Evolutionary conservation across 306 rosid species (phyloP).

Genomic region (Citrullus mucosospermus): DNA sequence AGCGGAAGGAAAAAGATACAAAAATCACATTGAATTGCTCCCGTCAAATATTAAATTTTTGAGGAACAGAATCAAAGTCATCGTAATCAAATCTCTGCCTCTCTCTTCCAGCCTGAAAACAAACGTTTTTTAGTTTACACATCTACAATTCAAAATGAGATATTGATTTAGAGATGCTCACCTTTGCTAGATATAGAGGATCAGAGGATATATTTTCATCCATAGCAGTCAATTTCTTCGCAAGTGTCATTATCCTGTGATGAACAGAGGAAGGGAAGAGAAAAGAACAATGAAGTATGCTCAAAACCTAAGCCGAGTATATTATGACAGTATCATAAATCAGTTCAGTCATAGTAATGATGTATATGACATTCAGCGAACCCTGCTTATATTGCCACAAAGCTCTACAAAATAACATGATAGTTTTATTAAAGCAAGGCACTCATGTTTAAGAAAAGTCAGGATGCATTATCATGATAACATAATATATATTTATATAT

Average conservation of each 20-base stretch:
- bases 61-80: constrained; percentile 61
- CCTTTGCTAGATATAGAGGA: constrained; percentile 61
- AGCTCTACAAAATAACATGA: neutral
- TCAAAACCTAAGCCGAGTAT: neutral
- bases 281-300: neutral
- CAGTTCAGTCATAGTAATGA: neutral
- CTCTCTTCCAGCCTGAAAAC: constrained; percentile 63
- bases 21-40: neutral
- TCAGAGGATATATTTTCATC: constrained; percentile 64
- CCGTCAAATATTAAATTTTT: constrained; percentile 41
- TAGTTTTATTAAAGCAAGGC: neutral
- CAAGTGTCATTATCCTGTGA: constrained; percentile 54
- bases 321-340: neutral
- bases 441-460: neutral
- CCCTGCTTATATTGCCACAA: neutral
- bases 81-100: constrained; percentile 63
- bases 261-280: neutral
- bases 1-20: neutral
- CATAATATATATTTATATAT: neutral
- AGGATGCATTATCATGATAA: neutral
- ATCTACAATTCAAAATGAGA: neutral
- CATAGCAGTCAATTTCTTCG: constrained; percentile 53
- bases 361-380: neutral
- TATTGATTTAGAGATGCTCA: constrained; percentile 7
- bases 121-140: neutral